Percentiles rank a stretch among this genome's conserved stretches.
Conservation (phyloP, 495 filamentous ascomycete genomes). For the Viridothelium virens region DNA sequence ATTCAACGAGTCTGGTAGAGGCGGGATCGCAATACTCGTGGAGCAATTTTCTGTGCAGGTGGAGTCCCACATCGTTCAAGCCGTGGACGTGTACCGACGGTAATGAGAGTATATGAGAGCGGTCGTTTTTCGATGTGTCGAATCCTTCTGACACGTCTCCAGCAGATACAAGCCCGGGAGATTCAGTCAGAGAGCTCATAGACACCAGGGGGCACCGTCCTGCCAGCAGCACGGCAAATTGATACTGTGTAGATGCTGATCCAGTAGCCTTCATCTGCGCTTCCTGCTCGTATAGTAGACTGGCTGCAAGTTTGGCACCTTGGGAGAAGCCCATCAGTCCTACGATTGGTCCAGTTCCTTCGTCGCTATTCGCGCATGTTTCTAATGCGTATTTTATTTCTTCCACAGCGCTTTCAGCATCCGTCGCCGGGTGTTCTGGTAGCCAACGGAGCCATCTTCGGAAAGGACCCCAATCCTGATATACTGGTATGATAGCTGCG, state of each 20-base stretch:
- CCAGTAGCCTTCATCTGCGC: constrained; percentile 28
- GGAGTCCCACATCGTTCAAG: constrained; percentile 45
- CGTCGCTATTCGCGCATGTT: constrained; percentile 33
- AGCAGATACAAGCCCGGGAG: constrained; percentile 27
- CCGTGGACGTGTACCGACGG: constrained; percentile 61
- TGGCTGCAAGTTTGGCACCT: constrained; percentile 54
- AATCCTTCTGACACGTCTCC: constrained; percentile 36
- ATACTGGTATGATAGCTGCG: constrained; percentile 47
- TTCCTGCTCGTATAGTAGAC: constrained; percentile 38
- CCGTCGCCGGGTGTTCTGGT: constrained; percentile 40
- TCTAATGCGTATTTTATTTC: constrained; percentile 33
- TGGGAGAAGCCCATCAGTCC: constrained; percentile 49
- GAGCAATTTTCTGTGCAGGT: constrained; percentile 45
- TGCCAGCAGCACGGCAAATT: constrained; percentile 46
- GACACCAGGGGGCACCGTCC: constrained; percentile 49
- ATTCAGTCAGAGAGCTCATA: constrained; percentile 34
- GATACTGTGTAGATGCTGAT: constrained; percentile 26
- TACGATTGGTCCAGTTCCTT: constrained; percentile 48
- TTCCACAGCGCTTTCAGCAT: constrained; percentile 36
- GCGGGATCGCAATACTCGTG: constrained; percentile 43
- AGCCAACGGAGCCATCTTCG: constrained; percentile 51
- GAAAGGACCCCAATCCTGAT: constrained; percentile 49
- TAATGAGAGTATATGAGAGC: constrained; percentile 36
- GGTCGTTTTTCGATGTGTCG: constrained; percentile 27
- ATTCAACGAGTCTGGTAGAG: constrained; percentile 46